Evolutionary conservation across 129 eudicot species (phyloP).

Genomic region (Escallonia rubra): DNA sequence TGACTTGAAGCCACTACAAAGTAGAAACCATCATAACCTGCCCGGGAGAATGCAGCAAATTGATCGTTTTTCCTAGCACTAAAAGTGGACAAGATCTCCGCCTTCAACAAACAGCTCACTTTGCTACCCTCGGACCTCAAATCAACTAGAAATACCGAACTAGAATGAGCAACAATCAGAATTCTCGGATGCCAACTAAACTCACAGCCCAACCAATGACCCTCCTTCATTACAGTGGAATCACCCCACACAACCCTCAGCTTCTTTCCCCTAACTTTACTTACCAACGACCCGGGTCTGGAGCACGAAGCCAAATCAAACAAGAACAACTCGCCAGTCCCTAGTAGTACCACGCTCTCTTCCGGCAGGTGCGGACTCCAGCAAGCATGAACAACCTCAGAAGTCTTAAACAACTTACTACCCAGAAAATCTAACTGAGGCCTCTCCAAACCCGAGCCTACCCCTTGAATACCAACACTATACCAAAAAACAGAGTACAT

Average conservation of each 20-base stretch:
- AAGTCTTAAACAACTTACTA: constrained; percentile 29
- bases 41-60: constrained; percentile 53
- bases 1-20: constrained; percentile 47
- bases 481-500: constrained; percentile 39
- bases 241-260: constrained; percentile 28
- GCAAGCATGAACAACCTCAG: constrained; percentile 49
- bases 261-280: constrained; percentile 23
- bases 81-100: constrained; percentile 8
- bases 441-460: constrained; percentile 8
- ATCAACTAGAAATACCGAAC: constrained; percentile 59
- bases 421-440: constrained; percentile 28
- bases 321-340: constrained; percentile 50
- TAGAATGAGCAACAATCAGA: constrained; percentile 45
- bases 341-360: constrained; percentile 58
- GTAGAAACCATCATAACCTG: constrained; percentile 38
- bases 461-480: constrained; percentile 19
- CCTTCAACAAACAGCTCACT: constrained; percentile 43
- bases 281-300: not conserved
- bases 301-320: constrained; percentile 45
- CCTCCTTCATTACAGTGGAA: constrained; percentile 14
- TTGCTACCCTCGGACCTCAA: constrained; percentile 30
- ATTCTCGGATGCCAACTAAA: constrained; percentile 82
- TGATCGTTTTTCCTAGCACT: constrained; percentile 21
- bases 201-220: constrained; percentile 73
- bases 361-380: constrained; percentile 78